Evolutionary conservation across 2,329 filamentous ascomycete genomes (phyloP).

Genomic region (Claviceps quebecensis): DNA sequence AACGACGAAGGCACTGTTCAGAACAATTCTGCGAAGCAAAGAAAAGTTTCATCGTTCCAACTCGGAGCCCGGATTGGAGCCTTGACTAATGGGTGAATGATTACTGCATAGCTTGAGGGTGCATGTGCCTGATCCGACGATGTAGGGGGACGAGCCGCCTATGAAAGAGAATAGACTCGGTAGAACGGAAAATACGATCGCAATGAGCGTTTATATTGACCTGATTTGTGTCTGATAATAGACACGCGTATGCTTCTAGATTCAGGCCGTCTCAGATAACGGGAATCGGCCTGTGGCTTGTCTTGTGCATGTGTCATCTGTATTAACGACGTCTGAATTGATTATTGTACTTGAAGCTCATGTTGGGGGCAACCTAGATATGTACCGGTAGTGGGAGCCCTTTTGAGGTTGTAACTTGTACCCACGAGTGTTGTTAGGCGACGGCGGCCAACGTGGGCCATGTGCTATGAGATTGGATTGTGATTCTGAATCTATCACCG

Average conservation of each 20-base stretch:
- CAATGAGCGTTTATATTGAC: not conserved
- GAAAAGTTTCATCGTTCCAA: slow-evolving; percentile 13
- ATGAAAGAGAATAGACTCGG: slow-evolving; percentile 23
- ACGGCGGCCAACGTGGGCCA: too few species aligned
- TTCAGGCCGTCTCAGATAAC: not conserved
- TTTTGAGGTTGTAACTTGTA: too few species aligned
- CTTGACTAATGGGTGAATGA: slow-evolving; percentile 15
- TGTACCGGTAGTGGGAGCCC: too few species aligned
- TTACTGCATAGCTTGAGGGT: slow-evolving; percentile 10
- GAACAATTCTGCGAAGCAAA: slow-evolving; percentile 19
- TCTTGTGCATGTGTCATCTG: too few species aligned
- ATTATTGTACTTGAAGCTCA: too few species aligned
- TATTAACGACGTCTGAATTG: too few species aligned
- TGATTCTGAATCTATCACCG: too few species aligned
- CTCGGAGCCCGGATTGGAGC: slow-evolving; percentile 11
- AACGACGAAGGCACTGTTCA: slow-evolving; percentile 15
- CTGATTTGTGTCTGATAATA: too few species aligned
- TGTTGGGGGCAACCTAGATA: too few species aligned
- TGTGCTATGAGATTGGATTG: too few species aligned
- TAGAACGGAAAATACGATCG: slow-evolving; percentile 20
- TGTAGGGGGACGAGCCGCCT: slow-evolving; percentile 12
- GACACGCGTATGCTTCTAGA: not conserved
- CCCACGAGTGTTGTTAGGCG: too few species aligned
- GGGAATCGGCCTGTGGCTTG: too few species aligned
- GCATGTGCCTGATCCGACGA: slow-evolving; percentile 6